Evolutionary conservation across 2,329 filamentous ascomycete genomes (phyloP), one percentile per base, ranked within the genome.

Genomic region (Acephala macrosclerotiorum): DNA sequence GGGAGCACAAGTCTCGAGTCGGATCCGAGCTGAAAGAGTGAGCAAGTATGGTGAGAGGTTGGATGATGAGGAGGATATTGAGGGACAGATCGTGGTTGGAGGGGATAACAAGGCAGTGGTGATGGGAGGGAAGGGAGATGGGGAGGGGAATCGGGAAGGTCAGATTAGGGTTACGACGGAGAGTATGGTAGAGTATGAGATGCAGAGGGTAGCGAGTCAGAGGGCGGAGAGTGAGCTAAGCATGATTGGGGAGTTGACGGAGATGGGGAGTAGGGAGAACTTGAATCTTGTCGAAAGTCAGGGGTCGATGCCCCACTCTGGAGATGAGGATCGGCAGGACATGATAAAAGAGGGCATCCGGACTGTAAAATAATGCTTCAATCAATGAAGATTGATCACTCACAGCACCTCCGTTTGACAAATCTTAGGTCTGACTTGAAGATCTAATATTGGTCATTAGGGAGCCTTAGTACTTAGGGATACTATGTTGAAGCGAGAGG

Each of bases 161-260:
- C n/a, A 59, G 6, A 62, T 66, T 12, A 53, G 22, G 6, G 58
- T 62, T 20, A 62, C 55, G 5, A 66, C 64, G 2, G 64, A 62
- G n/a, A 62, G 55, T 22, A 51, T 26, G 25, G 55, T 66, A 3
- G 53, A 47, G 6, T 66, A 55, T 20, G 59, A 65, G 45, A 26
- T 42, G 55, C 49, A 65, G 35, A 40, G 42, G 11, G 38, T 22
- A 3, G 35, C 57, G 18, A 16, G 25, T 14, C 14, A 9, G 9
- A 25, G 25, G 20, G 36, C 38, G 22, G 57, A 45, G 12, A 25
- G 22, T 20, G 36, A 59, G n/a, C 20, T 22, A 6, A 42, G 36
- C 20, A 36, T 36, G 9, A 45, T 59, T 18, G 45, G 18, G 45
- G 45, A 49, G 7, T 5, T n/a, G 25, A 29, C 7, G 25, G 51